Conservation (phyloP, 1,284 basidiomycete species). For the Boletellus sp. region DNA sequence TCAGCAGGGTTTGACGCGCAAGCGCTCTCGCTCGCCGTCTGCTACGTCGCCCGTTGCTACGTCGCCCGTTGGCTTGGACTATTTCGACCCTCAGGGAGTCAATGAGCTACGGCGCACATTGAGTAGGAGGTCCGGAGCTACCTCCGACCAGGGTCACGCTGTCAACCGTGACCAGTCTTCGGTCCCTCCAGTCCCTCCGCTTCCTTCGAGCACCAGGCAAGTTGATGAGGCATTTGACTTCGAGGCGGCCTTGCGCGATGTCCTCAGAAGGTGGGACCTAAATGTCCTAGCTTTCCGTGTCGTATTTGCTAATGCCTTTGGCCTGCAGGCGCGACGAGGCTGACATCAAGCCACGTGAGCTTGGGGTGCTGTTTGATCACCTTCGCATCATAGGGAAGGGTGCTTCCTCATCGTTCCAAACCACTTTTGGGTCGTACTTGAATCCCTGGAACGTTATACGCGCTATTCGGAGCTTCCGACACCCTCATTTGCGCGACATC, state of each 20-base stretch:
- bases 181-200: background rate
- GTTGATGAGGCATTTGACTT: slow-evolving; percentile 28
- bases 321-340: slow-evolving; percentile 23
- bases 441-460: slow-evolving; percentile 34
- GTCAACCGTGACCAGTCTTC: no score
- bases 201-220: background rate
- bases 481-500: slow-evolving; percentile 44
- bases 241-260: slow-evolving; percentile 25
- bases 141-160: no score
- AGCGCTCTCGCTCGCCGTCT: slow-evolving; percentile 4
- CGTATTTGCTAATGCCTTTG: background rate
- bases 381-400: slow-evolving; percentile 38
- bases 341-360: slow-evolving; percentile 32
- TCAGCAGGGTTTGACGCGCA: background rate
- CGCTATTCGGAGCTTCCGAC: slow-evolving; percentile 28
- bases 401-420: slow-evolving; percentile 36
- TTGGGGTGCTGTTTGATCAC: slow-evolving; percentile 36
- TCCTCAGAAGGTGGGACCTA: slow-evolving; percentile 30
- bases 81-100: slow-evolving; percentile 42
- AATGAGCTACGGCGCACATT: slow-evolving; percentile 30
- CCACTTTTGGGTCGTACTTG: slow-evolving; percentile 41
- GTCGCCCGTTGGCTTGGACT: slow-evolving; percentile 25
- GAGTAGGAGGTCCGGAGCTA: slow-evolving; percentile 15
- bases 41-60: background rate
- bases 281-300: background rate